Evolutionary conservation across 73 alveolate genomes (phyloP).

Genomic region (Tetrahymena thermophila): DNA sequence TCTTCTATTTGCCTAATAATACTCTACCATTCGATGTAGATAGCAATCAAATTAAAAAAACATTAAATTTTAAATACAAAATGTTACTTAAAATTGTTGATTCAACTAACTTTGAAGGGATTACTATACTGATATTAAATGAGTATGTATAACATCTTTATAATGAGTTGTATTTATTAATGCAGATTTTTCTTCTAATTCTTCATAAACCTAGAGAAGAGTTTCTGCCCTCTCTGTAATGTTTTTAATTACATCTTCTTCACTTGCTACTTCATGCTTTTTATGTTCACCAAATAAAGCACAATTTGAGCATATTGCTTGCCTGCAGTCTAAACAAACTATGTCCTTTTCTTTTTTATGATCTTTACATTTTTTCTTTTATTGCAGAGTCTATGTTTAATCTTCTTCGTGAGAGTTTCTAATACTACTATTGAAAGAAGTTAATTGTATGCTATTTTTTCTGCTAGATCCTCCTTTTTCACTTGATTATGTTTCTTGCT

Average conservation of each 20-base stretch:
- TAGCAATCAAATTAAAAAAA: neutral
- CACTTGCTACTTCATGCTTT: constrained; percentile 67
- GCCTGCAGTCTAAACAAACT: constrained; percentile 66
- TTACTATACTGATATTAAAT: neutral
- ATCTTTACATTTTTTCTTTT: neutral
- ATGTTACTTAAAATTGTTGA: neutral
- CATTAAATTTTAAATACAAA: neutral
- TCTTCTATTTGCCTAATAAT: neutral
- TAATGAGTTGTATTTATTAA: neutral
- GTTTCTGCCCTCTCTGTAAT: constrained; percentile 58
- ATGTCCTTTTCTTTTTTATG: constrained; percentile 57
- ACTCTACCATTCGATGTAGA: neutral
- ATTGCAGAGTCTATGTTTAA: neutral
- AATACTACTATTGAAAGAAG: neutral
- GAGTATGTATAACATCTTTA: neutral
- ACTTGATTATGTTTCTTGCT: neutral
- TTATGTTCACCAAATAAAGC: constrained; percentile 85
- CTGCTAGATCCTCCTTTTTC: neutral
- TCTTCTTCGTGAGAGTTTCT: neutral
- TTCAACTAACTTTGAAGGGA: neutral
- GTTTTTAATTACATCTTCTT: constrained; percentile 69
- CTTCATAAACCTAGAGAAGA: constrained; percentile 63
- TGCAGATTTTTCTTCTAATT: constrained; percentile 30
- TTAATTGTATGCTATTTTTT: neutral
- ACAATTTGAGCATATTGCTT: constrained; percentile 73